Evolutionary conservation across 768 basidiomycete genomes (phyloP), one percentile per base, ranked within the genome.

Genomic region (Boletus barrowsii): DNA sequence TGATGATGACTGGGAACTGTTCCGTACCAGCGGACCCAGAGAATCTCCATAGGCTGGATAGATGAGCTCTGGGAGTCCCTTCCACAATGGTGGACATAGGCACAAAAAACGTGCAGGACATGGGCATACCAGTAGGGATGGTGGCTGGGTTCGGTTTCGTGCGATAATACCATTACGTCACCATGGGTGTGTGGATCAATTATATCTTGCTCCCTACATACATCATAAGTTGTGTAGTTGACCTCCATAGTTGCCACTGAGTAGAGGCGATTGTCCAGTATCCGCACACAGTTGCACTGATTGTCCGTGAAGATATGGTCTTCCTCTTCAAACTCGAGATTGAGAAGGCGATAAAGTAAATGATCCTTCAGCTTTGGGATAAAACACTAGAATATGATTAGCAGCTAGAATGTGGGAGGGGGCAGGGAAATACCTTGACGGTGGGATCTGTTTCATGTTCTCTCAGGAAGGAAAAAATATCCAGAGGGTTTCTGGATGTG

Each of bases 111-210:
- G 0, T 61, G 49, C 1, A 73, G 37, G 3, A 76, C 63, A 0
- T 51, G 55, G 0, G 67, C 69, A 58, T 73, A 76, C 62, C 63
- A 64, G 49, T 62, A 76, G 1, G 65, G 69, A 51, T 73, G 68
- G 14, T 15, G 20, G 29, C 47, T 49, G 1, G 39, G 36, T 11
- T 40, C 26, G 7, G 32, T 49, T 29, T 60, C 54, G 4, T 52
- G 20, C 5, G 60, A 52, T 14, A 67, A 61, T 2, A 62, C 42
- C 69, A 72, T 71, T 24, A 72, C 47, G 39, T 64, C 32, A 33
- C 44, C 24, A 14, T 58, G 59, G 10, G 44, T 50, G 2, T 30
- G 33, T 0, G 58, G 47, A n/a, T 62, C 56, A 20, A 73, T 53
- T 6, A 53, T 14, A 29, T 72, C 68, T 44, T 66, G 60, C 22